phyloP scores from a whole-genome alignment of 2,329 filamentous ascomycete species.

The Botrytis deweyae region DNA sequence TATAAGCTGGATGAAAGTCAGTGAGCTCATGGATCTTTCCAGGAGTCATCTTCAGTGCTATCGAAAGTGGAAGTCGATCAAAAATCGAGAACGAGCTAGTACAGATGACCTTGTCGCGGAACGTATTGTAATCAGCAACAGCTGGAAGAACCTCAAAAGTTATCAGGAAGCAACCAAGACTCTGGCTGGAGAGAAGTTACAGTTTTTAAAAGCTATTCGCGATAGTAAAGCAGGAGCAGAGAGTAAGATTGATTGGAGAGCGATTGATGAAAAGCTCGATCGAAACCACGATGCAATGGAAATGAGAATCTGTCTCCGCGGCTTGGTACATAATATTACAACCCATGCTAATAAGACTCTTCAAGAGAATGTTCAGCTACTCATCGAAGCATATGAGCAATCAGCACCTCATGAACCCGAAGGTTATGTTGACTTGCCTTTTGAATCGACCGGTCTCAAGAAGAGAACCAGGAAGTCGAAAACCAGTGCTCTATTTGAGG shows the following conservation, averaged over 20 bases:
- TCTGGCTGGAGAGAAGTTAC: conserved; percentile 46
- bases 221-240: conserved; percentile 45
- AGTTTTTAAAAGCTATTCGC: conserved; percentile 47
- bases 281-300: conserved; percentile 40
- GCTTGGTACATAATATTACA: conserved; percentile 33
- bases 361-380: conserved; percentile 31
- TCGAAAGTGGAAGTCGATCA: conserved; percentile 62
- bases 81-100: conserved; percentile 35
- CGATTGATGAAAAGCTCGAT: conserved; percentile 45
- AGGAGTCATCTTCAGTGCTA: conserved; percentile 67
- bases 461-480: background rate
- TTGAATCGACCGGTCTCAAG: conserved; percentile 13
- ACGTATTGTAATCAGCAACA: conserved; percentile 34
- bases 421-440: conserved; percentile 17
- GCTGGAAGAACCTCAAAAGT: conserved; percentile 47
- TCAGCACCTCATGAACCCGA: conserved; percentile 32
- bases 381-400: conserved; percentile 34
- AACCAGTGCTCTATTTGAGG: background rate
- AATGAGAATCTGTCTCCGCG: conserved; percentile 35
- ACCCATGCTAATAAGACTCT: conserved; percentile 36
- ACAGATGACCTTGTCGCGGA: conserved; percentile 25
- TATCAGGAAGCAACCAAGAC: conserved; percentile 46
- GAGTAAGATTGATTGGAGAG: conserved; percentile 51
- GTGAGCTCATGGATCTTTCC: conserved; percentile 58
- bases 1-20: conserved; percentile 66